These are phyloP conservation scores for Raphanus sativus DNA, from an alignment of 345 rosid species.

Conservation along the genomic window DNA sequence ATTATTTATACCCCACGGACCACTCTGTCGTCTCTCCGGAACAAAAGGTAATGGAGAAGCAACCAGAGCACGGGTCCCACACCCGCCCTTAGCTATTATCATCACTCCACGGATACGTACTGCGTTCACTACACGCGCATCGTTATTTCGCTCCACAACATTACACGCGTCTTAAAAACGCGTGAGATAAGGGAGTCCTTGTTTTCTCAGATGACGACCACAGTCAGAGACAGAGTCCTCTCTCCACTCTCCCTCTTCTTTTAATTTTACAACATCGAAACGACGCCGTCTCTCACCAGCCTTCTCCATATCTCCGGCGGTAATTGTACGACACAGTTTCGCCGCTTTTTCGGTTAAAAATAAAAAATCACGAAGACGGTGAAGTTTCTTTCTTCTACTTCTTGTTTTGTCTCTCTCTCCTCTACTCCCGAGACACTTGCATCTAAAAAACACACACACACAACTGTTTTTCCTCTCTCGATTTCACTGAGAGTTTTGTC, in stretches of 20 bases:
- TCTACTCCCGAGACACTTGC: constrained; percentile 35
- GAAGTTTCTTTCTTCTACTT: neutral
- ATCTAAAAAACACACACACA: constrained; percentile 15
- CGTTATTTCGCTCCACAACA: neutral
- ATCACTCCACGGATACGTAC: neutral
- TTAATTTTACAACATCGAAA: constrained; percentile 5
- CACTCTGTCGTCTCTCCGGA: constrained; percentile 39
- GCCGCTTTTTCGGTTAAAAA: constrained; percentile 22
- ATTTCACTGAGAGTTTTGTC: constrained; percentile 19
- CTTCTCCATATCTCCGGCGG: constrained; percentile 19
- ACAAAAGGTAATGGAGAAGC: constrained; percentile 43
- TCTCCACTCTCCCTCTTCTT: neutral
- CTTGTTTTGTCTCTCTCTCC: neutral
- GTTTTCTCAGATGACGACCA: constrained; percentile 39
- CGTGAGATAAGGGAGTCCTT: constrained; percentile 22
- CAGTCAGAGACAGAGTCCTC: constrained; percentile 38
- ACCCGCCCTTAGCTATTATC: neutral
- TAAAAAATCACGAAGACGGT: constrained; percentile 9
- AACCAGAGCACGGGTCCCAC: constrained; percentile 49
- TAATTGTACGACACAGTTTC: constrained; percentile 31
- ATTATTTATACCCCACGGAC: constrained; percentile 43
- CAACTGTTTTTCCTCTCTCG: constrained; percentile 35
- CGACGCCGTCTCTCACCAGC: constrained; percentile 39
- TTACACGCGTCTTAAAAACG: constrained; percentile 32
- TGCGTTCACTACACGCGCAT: neutral